These are phyloP conservation scores for Eutrema yunnanense DNA, from an alignment of 345 rosid genomes.

Conservation along the genomic window DNA sequence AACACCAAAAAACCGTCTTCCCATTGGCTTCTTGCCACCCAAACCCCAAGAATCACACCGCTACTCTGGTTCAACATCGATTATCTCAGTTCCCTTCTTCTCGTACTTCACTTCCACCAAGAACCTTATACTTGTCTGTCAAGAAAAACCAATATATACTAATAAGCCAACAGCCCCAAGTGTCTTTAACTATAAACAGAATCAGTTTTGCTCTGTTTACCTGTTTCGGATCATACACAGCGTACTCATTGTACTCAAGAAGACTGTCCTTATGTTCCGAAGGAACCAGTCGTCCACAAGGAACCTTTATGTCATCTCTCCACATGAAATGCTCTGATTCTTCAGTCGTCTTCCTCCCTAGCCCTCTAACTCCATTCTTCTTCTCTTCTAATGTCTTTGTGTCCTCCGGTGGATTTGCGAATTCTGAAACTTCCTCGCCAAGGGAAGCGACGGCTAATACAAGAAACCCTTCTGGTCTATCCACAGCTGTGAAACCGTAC, in stretches of 20 bases:
- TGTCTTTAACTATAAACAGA: background rate
- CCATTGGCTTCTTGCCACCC: slow-evolving; percentile 1
- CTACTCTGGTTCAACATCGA: slow-evolving; percentile 24
- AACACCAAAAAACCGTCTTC: background rate
- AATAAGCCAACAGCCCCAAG: background rate
- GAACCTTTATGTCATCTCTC: slow-evolving; percentile 63
- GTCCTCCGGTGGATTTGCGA: slow-evolving; percentile 54
- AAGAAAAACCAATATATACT: background rate
- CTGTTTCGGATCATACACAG: slow-evolving; percentile 74
- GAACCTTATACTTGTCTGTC: slow-evolving; percentile 60
- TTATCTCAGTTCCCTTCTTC: slow-evolving; percentile 35
- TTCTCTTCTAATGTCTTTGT: slow-evolving; percentile 50
- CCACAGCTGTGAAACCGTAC: slow-evolving; percentile 64
- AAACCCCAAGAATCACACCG: background rate
- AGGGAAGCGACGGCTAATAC: slow-evolving; percentile 56
- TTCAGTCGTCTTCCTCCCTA: slow-evolving; percentile 70
- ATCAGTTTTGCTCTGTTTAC: slow-evolving; percentile 10
- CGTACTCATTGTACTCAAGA: slow-evolving; percentile 74
- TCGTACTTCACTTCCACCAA: slow-evolving; percentile 71
- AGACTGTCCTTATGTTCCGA: slow-evolving; percentile 59
- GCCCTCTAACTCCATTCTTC: slow-evolving; percentile 61
- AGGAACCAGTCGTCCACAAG: slow-evolving; percentile 59
- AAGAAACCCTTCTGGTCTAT: slow-evolving; percentile 75
- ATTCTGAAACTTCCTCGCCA: slow-evolving; percentile 45
- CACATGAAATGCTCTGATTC: slow-evolving; percentile 60